Conservation (phyloP, 1,284 basidiomycete genomes). For the Cystobasidium sp. region DNA sequence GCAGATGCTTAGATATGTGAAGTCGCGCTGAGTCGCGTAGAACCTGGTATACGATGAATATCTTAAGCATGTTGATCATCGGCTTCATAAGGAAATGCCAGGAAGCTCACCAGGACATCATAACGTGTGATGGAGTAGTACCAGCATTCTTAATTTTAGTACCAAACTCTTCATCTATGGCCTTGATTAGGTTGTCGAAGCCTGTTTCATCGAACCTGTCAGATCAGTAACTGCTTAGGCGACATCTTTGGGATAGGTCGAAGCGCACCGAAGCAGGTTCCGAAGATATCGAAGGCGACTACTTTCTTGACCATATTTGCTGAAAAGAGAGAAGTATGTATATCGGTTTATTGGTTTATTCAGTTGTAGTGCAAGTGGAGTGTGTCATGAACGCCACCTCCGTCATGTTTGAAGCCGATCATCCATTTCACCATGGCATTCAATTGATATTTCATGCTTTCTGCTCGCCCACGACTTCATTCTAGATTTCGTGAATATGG, state of each 20-base stretch:
- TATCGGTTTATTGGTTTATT: neutral
- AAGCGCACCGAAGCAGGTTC: constrained; percentile 44
- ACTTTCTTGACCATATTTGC: constrained; percentile 39
- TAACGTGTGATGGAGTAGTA: constrained; percentile 39
- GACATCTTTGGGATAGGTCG: neutral
- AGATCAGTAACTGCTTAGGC: neutral
- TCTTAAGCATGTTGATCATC: neutral
- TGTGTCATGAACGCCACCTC: constrained; percentile 4
- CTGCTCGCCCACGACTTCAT: too few species aligned
- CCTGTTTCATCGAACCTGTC: constrained; percentile 17
- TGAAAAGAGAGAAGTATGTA: neutral
- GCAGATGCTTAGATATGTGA: constrained; percentile 39
- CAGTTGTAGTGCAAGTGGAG: neutral
- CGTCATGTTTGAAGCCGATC: constrained; percentile 21
- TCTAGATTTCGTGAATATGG: neutral
- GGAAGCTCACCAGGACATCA: constrained; percentile 39
- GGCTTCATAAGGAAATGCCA: neutral
- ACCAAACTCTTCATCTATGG: constrained; percentile 35
- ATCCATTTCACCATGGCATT: neutral
- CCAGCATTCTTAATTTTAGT: constrained; percentile 42
- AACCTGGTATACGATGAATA: constrained; percentile 29
- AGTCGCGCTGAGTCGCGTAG: constrained; percentile 43
- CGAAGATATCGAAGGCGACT: constrained; percentile 43
- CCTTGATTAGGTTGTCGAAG: constrained; percentile 42
- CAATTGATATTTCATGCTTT: neutral